phyloP scores from a whole-genome alignment of 192 early-diverging fungal species.

The Linnemannia exigua region DNA sequence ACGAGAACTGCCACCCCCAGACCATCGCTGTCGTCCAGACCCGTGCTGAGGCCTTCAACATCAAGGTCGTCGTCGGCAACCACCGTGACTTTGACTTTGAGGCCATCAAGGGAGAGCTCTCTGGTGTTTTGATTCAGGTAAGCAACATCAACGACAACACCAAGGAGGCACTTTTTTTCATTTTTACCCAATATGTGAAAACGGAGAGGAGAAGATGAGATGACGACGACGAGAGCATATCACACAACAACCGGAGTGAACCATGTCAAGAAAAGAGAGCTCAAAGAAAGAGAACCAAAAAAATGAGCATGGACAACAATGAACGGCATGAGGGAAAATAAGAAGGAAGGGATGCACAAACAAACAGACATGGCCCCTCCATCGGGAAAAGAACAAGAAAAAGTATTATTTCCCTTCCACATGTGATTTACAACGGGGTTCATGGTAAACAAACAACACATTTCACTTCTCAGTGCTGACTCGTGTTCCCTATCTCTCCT shows the following conservation, averaged over 20 bases:
- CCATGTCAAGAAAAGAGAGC: neutral
- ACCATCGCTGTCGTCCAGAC: slow-evolving; percentile 94
- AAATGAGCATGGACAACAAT: neutral
- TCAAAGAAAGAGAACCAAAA: neutral
- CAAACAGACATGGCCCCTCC: neutral
- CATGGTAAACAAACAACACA: neutral
- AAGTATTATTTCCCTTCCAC: neutral
- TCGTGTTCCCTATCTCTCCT: slow-evolving; percentile 19
- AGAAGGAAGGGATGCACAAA: neutral
- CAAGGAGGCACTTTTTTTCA: neutral
- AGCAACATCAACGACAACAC: slow-evolving; percentile 29
- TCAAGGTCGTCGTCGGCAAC: slow-evolving; percentile 90
- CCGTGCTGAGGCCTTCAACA: slow-evolving; percentile 95
- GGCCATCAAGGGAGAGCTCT: slow-evolving; percentile 80
- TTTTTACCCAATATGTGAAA: neutral
- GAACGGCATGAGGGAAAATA: neutral
- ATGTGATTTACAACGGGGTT: neutral
- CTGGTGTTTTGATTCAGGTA: slow-evolving; percentile 94
- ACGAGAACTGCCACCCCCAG: slow-evolving; percentile 94
- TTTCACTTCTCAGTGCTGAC: slow-evolving; percentile 16
- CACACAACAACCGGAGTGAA: neutral
- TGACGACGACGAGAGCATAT: no score
- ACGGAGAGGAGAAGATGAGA: neutral
- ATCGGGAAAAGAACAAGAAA: neutral
- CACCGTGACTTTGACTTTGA: slow-evolving; percentile 85